These are phyloP conservation scores for Malus hybrid DNA, from an alignment of 331 rosid species.

Conservation along the genomic window DNA sequence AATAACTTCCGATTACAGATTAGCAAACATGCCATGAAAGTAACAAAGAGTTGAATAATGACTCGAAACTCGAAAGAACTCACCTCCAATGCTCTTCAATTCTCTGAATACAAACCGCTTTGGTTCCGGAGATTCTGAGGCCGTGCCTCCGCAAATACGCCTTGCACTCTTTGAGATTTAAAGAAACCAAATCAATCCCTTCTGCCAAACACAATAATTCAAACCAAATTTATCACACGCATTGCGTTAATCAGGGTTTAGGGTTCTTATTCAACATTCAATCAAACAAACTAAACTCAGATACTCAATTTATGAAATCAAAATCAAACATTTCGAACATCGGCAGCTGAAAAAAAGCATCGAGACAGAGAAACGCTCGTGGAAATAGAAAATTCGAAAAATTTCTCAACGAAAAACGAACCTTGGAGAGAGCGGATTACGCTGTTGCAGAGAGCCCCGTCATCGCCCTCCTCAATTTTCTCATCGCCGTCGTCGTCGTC, in stretches of 20 bases:
- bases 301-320: not conserved
- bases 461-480: conserved; percentile 5
- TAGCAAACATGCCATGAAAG: too few species aligned
- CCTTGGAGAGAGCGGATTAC: conserved; percentile 39
- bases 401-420: not conserved
- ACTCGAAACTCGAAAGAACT: not conserved
- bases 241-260: not conserved
- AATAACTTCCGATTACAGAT: too few species aligned
- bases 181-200: conserved; percentile 32
- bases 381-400: not conserved
- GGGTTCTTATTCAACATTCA: not conserved
- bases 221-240: not conserved
- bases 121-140: conserved; percentile 57
- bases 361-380: not conserved
- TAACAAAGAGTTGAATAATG: not conserved
- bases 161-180: conserved; percentile 57
- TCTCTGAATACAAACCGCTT: conserved; percentile 51
- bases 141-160: conserved; percentile 58
- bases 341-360: not conserved
- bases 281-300: not conserved
- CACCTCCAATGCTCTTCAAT: conserved; percentile 68
- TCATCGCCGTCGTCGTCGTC: conserved; percentile 9
- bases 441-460: conserved; percentile 34
- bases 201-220: conserved; percentile 21
- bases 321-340: not conserved